Percentiles rank a stretch among this genome's conserved stretches.
phyloP scores from a whole-genome alignment of 352 stramenopile genomes.

The Peronosclerospora sorghi region DNA sequence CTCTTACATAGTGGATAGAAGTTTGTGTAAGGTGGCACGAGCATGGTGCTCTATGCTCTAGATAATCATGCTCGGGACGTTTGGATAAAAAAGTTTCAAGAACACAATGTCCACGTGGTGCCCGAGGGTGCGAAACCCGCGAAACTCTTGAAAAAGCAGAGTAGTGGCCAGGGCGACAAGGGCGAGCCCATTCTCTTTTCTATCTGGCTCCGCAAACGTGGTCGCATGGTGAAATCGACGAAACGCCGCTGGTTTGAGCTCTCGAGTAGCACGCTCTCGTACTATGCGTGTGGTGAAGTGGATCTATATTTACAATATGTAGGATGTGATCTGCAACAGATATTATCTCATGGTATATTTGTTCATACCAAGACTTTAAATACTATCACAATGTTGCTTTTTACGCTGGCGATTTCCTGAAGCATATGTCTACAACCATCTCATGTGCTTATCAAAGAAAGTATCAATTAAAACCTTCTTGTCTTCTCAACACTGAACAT shows the following conservation, averaged over 20 bases:
- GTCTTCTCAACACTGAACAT: too few relatives aligned
- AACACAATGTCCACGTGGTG: slow-evolving; percentile 53
- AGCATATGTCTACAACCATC: too few relatives aligned
- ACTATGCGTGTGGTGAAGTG: slow-evolving; percentile 64
- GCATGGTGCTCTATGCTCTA: slow-evolving; percentile 72
- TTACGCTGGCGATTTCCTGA: slow-evolving; percentile 52
- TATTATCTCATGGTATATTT: too few relatives aligned
- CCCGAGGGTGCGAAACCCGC: slow-evolving; percentile 39
- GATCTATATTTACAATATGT: too few relatives aligned
- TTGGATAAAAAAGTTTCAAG: slow-evolving; percentile 75
- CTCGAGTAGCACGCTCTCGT: slow-evolving; percentile 50
- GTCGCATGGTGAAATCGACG: slow-evolving; percentile 76
- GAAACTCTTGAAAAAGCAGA: slow-evolving; percentile 46
- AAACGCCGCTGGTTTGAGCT: slow-evolving; percentile 84
- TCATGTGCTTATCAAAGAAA: too few relatives aligned
- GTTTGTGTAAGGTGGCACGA: slow-evolving; percentile 54
- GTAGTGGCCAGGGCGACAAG: slow-evolving; percentile 39
- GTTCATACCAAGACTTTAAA: too few relatives aligned
- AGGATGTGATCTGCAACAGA: too few relatives aligned
- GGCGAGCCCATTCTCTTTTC: slow-evolving; percentile 51
- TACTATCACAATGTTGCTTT: slow-evolving; percentile 75
- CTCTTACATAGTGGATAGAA: slow-evolving; percentile 71
- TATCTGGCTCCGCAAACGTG: slow-evolving; percentile 75
- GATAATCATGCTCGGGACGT: slow-evolving; percentile 65
- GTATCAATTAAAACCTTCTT: too few relatives aligned